A percentile compares a stretch with the other conserved stretches of the same genome.
Conservation (phyloP, 2,329 filamentous ascomycete genomes). For the Phialophora tarda region DNA sequence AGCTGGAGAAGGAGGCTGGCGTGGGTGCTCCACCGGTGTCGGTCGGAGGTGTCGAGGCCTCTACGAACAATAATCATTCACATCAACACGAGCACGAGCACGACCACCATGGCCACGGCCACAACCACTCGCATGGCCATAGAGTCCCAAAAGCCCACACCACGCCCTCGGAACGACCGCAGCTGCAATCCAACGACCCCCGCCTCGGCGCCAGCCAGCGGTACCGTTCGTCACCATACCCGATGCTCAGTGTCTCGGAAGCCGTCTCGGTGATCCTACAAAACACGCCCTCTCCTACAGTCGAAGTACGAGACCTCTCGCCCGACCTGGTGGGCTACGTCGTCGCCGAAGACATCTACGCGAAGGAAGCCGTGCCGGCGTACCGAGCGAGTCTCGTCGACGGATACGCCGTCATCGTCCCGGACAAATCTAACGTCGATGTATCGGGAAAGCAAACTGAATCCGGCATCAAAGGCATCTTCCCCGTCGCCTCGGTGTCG, state of each 20-base stretch:
- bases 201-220: slow-evolving; percentile 67
- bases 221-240: slow-evolving; percentile 85
- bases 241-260: slow-evolving; percentile 85
- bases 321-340: slow-evolving; percentile 72
- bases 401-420: slow-evolving; percentile 83
- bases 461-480: slow-evolving; percentile 71
- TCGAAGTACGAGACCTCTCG: slow-evolving; percentile 66
- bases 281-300: slow-evolving; percentile 69
- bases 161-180: slow-evolving; percentile 60
- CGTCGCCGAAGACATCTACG: slow-evolving; percentile 80
- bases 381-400: slow-evolving; percentile 97
- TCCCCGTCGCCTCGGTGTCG: slow-evolving; percentile 84
- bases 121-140: slow-evolving; percentile 61
- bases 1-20: slow-evolving; percentile 82
- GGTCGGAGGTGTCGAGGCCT: slow-evolving; percentile 9
- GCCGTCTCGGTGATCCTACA: slow-evolving; percentile 75
- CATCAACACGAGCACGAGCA: slow-evolving; percentile 43
- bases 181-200: slow-evolving; percentile 61
- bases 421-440: slow-evolving; percentile 37
- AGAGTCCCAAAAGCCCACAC: slow-evolving; percentile 73
- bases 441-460: background rate
- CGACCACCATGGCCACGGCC: slow-evolving; percentile 58
- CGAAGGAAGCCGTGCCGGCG: slow-evolving; percentile 83
- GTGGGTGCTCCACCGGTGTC: slow-evolving; percentile 45
- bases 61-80: slow-evolving; percentile 25